Percentiles rank a stretch among this genome's conserved stretches.
These are phyloP conservation scores for Cladobotryum mycophilum DNA, from an alignment of 2,329 filamentous ascomycete genomes.

Conservation along the genomic window DNA sequence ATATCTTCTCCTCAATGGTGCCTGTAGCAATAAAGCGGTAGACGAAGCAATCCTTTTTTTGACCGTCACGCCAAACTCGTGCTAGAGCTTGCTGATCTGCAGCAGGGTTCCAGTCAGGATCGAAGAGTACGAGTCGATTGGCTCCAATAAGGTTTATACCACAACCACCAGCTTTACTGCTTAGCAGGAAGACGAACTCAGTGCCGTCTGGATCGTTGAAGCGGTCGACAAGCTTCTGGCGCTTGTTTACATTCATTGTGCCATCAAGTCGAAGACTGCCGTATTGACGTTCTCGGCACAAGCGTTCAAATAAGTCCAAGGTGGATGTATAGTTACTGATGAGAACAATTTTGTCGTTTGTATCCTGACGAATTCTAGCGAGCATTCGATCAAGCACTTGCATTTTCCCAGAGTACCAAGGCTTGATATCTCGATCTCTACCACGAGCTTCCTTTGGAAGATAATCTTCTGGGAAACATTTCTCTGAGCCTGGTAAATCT, in stretches of 20 bases:
- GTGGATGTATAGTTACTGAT: constrained; percentile 99
- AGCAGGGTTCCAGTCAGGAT: constrained; percentile 96
- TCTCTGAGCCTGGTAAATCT: constrained; percentile 82
- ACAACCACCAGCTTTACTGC: constrained; percentile 93
- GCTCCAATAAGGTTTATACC: constrained; percentile 93
- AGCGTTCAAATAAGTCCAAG: constrained; percentile 83
- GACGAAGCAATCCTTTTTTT: constrained; percentile 99
- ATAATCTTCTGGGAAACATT: constrained; percentile 77
- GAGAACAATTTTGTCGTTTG: constrained; percentile 97
- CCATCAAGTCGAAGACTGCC: constrained; percentile 86
- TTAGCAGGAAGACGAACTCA: constrained; percentile 94
- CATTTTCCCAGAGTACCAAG: constrained; percentile 98
- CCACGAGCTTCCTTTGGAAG: constrained; percentile 82
- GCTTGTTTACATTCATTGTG: constrained; percentile 96
- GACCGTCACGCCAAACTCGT: constrained; percentile 96
- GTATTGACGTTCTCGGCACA: constrained; percentile 81
- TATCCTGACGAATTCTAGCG: constrained; percentile 87
- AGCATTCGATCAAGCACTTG: constrained; percentile 97
- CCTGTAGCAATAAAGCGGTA: constrained; percentile 99
- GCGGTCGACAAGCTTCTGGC: constrained; percentile 92
- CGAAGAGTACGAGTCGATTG: constrained; percentile 91
- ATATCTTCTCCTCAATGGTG: constrained; percentile 98
- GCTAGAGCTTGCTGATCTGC: constrained; percentile 96
- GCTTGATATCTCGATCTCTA: constrained; percentile 83
- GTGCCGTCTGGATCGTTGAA: constrained; percentile 90